Base-by-base conservation (phyloP, 805 yeast species). In the Starmerella roubikii region DNA sequence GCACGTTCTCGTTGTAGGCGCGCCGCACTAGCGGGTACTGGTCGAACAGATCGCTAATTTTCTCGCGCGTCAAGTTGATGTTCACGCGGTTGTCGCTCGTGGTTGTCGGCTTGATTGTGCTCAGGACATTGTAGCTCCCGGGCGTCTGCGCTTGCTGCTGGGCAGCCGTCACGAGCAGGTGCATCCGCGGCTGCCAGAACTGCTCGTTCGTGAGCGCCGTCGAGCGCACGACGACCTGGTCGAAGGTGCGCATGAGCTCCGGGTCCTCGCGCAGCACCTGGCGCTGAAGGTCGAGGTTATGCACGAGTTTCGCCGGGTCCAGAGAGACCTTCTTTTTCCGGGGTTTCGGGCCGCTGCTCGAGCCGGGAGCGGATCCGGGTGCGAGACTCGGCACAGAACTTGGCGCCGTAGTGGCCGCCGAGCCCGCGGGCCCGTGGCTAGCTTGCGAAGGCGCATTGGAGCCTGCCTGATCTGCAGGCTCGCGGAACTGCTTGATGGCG, bases 61-160 rank as follows among this genome's bases (percentile, higher is more conserved):
- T 85, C 44, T 86, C 96, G 39, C 94, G 66, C 0, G 98, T 82
- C 25, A 91, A 80, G 39, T 85, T 78, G 35, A 91, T 94, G 57
- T 85, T 86, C 41, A 88, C 94, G 55, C 84, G 83, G 59, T 88
- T 88, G 54, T 88, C 97, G 39, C 83, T 72, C 0, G 93, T 76
- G 0, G 95, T 94, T 7, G 84, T 88, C 0, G 97, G 95, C 53
- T 81, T 83, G 46, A 91, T 88, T 0, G 97, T 84, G 32, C 94
- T 79, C 38, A 91, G 62, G 0, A 91, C 97, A 54, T 91, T 91
- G 56, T 86, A 91, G 0, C 94, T 91, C 0, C 98, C 98, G 35
- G 78, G 67, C 47, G 81, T 80, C 54, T 91, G 98, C 17, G 84
- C 72, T 15, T 74, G 71, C 8, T 88, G 72, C 46, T 91, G 69